Conservation (phyloP, 2,329 filamentous ascomycete genomes). For the Plenodomus tracheiphilus region DNA sequence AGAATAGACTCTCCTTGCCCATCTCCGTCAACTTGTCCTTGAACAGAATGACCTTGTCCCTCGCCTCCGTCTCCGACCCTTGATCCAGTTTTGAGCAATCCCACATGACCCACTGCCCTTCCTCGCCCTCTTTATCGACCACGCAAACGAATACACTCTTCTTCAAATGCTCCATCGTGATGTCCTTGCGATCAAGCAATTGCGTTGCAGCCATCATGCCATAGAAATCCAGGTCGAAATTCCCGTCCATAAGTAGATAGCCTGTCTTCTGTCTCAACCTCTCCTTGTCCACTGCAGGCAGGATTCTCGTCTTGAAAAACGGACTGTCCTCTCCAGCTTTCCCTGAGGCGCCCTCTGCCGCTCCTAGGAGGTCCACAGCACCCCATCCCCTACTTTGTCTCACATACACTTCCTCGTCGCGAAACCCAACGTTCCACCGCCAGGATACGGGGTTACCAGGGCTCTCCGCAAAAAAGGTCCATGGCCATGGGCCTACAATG, state of each 20-base stretch:
- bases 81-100: conserved; percentile 59
- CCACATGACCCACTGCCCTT: conserved; percentile 72
- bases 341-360: conserved; percentile 46
- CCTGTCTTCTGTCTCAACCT: conserved; percentile 78
- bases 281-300: conserved; percentile 69
- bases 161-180: conserved; percentile 68
- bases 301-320: conserved; percentile 64
- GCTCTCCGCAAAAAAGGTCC: conserved; percentile 61
- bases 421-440: conserved; percentile 76
- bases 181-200: conserved; percentile 66
- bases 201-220: conserved; percentile 75
- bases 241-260: conserved; percentile 79
- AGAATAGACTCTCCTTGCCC: conserved; percentile 88
- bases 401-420: conserved; percentile 78
- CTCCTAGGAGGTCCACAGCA: conserved; percentile 57
- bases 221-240: conserved; percentile 87
- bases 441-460: conserved; percentile 69
- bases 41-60: conserved; percentile 78
- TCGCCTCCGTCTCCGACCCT: conserved; percentile 62
- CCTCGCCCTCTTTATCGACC: conserved; percentile 32
- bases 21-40: conserved; percentile 73
- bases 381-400: conserved; percentile 77
- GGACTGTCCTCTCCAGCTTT: conserved; percentile 57
- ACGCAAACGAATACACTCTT: conserved; percentile 60
- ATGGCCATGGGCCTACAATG: conserved; percentile 52